Evolutionary conservation across 2,329 filamentous ascomycete species (phyloP).

Genomic region (Hypoxylon sp.): DNA sequence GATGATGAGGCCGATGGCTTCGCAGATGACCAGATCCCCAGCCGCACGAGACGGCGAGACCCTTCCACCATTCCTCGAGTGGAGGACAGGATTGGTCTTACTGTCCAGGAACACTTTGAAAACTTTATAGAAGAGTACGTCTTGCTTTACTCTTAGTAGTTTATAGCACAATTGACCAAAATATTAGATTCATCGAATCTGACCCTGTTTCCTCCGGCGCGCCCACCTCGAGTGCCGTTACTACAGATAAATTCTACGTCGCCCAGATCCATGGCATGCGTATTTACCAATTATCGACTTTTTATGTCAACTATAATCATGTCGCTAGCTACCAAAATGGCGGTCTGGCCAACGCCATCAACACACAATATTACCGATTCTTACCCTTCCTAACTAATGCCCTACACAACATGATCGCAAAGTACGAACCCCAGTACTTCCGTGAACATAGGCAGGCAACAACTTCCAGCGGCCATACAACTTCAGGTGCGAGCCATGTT

Average conservation of each 20-base stretch:
- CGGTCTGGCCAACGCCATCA: constrained; percentile 86
- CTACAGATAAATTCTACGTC: constrained; percentile 87
- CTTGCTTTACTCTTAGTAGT: constrained; percentile 5
- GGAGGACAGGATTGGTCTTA: constrained; percentile 81
- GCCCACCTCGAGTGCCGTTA: constrained; percentile 78
- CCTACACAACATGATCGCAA: constrained; percentile 92
- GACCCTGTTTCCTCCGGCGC: constrained; percentile 74
- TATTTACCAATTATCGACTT: constrained; percentile 81
- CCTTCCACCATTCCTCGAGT: constrained; percentile 75
- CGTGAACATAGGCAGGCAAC: constrained; percentile 90
- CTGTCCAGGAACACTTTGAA: constrained; percentile 83
- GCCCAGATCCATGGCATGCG: constrained; percentile 86
- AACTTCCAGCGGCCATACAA: constrained; percentile 79
- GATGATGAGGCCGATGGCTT: constrained; percentile 75
- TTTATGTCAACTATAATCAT: constrained; percentile 91
- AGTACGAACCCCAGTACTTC: constrained; percentile 95
- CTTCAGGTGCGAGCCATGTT: constrained; percentile 75
- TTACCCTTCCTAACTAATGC: constrained; percentile 90
- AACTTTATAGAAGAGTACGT: constrained; percentile 82
- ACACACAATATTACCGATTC: constrained; percentile 94
- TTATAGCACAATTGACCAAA: constrained; percentile 17
- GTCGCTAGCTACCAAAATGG: constrained; percentile 83
- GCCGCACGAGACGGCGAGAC: constrained; percentile 64
- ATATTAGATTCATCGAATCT: constrained; percentile 72
- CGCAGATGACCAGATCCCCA: constrained; percentile 74